These are phyloP conservation scores for Myxozyma neotropica DNA, from an alignment of 805 yeast genomes.

Conservation along the genomic window DNA sequence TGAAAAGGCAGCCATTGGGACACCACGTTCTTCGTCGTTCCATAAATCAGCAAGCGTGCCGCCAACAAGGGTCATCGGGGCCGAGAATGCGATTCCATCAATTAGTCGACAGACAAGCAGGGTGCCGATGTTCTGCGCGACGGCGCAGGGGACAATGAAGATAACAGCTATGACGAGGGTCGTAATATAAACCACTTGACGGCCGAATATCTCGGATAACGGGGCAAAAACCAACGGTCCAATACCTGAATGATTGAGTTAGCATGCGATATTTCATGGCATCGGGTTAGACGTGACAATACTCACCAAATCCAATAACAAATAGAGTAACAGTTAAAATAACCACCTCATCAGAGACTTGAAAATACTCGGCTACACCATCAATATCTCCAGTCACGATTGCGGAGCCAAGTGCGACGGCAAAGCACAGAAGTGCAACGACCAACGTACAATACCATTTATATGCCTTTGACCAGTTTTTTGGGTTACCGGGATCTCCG, in stretches of 20 bases:
- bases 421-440: constrained; percentile 58
- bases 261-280: not conserved
- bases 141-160: constrained; percentile 60
- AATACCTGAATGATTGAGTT: constrained; percentile 32
- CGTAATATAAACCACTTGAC: constrained; percentile 53
- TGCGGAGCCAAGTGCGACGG: constrained; percentile 70
- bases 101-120: constrained; percentile 65
- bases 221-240: constrained; percentile 67
- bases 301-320: constrained; percentile 59
- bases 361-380: constrained; percentile 51
- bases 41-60: constrained; percentile 76
- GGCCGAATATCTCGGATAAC: constrained; percentile 58
- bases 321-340: constrained; percentile 60
- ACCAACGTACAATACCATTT: constrained; percentile 61
- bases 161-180: constrained; percentile 51
- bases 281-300: too few species aligned
- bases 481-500: constrained; percentile 40
- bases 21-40: constrained; percentile 60
- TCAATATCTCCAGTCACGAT: constrained; percentile 65
- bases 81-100: constrained; percentile 74
- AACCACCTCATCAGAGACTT: constrained; percentile 60
- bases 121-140: constrained; percentile 61
- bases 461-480: constrained; percentile 46
- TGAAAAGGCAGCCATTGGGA: constrained; percentile 68
- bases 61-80: constrained; percentile 75